phyloP scores from a whole-genome alignment of 2,329 filamentous ascomycete genomes.

The Colletotrichum sp. region DNA sequence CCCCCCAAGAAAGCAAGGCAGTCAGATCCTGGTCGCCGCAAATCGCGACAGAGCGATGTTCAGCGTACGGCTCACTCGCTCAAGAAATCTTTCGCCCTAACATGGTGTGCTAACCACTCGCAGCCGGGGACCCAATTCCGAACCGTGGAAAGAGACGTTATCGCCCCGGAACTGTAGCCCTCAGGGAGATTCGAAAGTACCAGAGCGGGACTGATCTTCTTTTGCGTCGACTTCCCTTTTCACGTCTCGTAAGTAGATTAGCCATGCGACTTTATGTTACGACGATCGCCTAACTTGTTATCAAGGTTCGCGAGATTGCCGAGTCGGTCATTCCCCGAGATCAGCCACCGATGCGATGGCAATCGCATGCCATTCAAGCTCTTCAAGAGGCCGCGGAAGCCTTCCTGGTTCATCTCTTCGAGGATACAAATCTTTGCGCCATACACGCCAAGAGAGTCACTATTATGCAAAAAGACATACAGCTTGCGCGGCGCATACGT shows the following conservation, averaged over 20 bases:
- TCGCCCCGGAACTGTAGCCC: conserved; percentile 80
- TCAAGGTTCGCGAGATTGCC: conserved; percentile 74
- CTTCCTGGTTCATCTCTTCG: conserved; percentile 94
- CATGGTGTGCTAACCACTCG: background rate
- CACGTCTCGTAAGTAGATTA: conserved; percentile 65
- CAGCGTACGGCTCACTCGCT: conserved; percentile 37
- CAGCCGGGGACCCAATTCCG: conserved; percentile 78
- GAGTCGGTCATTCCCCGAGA: conserved; percentile 65
- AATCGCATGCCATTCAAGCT: conserved; percentile 91
- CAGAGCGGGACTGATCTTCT: conserved; percentile 90
- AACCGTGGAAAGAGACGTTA: conserved; percentile 68
- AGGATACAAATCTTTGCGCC: conserved; percentile 94
- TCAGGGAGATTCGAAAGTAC: conserved; percentile 90
- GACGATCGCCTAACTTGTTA: conserved; percentile 10
- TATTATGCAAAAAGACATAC: conserved; percentile 98
- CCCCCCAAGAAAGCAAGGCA: conserved; percentile 15
- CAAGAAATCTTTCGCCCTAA: background rate
- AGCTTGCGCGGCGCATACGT: conserved; percentile 82
- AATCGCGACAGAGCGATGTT: conserved; percentile 43
- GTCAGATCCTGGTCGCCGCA: conserved; percentile 24
- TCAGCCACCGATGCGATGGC: conserved; percentile 81
- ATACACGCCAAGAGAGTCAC: conserved; percentile 97
- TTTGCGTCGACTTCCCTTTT: conserved; percentile 80
- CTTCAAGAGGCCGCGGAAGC: conserved; percentile 96
- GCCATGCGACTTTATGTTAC: background rate